phyloP scores from a whole-genome alignment of 352 stramenopile species.

The Globisporangium acanthophoron region DNA sequence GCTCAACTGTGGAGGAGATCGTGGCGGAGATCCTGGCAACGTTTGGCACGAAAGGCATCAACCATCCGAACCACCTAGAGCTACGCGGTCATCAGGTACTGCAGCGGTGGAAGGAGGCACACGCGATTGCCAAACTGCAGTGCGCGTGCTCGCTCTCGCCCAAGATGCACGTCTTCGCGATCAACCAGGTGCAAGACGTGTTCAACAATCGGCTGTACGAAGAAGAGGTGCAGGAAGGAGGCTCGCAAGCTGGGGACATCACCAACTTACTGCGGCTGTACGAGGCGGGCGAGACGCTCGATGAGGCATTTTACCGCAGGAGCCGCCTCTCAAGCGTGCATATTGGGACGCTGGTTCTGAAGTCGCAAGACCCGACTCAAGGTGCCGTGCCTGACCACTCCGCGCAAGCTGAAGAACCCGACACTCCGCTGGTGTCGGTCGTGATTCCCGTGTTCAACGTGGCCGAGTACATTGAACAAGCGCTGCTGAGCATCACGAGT shows the following conservation, averaged over 20 bases:
- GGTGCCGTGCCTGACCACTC: background rate
- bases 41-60: conserved; percentile 29
- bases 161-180: conserved; percentile 73
- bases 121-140: conserved; percentile 18
- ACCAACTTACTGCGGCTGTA: conserved; percentile 25
- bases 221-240: conserved; percentile 3
- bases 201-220: conserved; percentile 69
- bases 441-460: conserved; percentile 76
- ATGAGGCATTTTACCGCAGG: conserved; percentile 47
- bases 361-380: background rate
- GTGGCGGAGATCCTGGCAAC: conserved; percentile 21
- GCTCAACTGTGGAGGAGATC: conserved; percentile 23
- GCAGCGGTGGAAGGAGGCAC: conserved; percentile 8
- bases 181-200: conserved; percentile 84
- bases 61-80: conserved; percentile 62
- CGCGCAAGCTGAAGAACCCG: background rate
- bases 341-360: conserved; percentile 66
- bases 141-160: conserved; percentile 40
- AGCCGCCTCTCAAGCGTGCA: conserved; percentile 68
- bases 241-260: conserved; percentile 22
- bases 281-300: conserved; percentile 31
- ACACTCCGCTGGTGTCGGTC: conserved; percentile 35
- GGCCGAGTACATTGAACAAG: conserved; percentile 29
- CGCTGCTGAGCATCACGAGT: conserved; percentile 34
- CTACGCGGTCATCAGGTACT: conserved; percentile 49